phyloP scores from a whole-genome alignment of 768 basidiomycete genomes.

The Kwoniella bestiolae region DNA sequence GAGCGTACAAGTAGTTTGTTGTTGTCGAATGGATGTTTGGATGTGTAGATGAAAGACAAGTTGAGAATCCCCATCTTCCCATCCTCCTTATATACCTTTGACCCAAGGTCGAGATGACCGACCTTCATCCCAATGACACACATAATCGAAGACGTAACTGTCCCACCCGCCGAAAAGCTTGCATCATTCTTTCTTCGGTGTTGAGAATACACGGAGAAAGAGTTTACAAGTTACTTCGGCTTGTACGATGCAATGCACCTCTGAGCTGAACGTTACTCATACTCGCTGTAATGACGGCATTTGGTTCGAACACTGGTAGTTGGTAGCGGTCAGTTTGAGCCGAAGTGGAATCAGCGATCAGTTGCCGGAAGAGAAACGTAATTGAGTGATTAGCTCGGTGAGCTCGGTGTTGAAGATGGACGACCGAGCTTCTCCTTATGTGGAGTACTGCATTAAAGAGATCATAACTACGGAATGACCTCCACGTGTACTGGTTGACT shows the following conservation, averaged over 20 bases:
- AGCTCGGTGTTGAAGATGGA: not conserved
- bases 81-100: slow-evolving; percentile 10
- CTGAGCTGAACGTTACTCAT: too few relatives aligned
- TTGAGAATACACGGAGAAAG: too few relatives aligned
- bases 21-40: not conserved
- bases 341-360: slow-evolving; percentile 5
- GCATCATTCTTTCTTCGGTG: not conserved
- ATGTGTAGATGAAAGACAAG: too few relatives aligned
- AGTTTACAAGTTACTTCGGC: not conserved
- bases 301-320: too few relatives aligned
- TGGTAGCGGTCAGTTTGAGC: not conserved
- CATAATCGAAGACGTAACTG: not conserved
- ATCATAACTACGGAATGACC: not conserved
- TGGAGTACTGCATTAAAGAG: too few relatives aligned
- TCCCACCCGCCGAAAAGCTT: not conserved
- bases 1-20: not conserved
- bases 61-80: too few relatives aligned
- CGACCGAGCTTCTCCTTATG: not conserved
- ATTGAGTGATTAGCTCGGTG: not conserved
- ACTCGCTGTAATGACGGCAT: too few relatives aligned
- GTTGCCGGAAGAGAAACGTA: slow-evolving; percentile 8
- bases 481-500: not conserved
- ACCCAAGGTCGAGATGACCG: not conserved
- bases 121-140: too few relatives aligned
- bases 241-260: too few relatives aligned